Evolutionary conservation across 148 eudicot genomes (phyloP), one percentile per base, ranked within the genome.

Genomic region (Spergularia bocconei): DNA sequence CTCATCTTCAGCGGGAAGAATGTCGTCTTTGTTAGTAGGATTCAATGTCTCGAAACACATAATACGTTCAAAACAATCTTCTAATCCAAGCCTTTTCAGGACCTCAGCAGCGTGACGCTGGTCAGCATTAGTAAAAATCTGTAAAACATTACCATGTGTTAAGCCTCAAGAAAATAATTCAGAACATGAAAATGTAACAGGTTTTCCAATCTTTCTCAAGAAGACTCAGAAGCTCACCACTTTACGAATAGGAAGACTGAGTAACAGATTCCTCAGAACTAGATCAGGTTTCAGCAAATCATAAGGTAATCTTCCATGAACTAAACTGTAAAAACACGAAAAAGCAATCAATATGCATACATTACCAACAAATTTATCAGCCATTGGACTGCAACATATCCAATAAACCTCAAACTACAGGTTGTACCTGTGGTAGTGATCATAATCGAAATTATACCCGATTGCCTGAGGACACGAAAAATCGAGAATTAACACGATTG

Each of bases 231-330:
- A 75, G 82, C 91, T 75, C 84, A 95, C 98, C 78, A 92, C 82
- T 92, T 88, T 95, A 36, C 93, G 89, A 70, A 88, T 48, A 36
- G 97, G 98, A 67, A 95, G 73, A 82, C 91, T 86, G 29, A 84
- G 92, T 59, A 95, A 81, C 71, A 95, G 84, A 79, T 62, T 88
- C 76, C 86, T 89, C 51, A 95, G 53, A 72, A 88, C 87, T 19
- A 81, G 88, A 69, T 95, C 97, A 4, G 92, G 90, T 80, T 92
- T 92, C 69, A 95, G 83, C 70, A 80, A 66, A 44, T 89, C 97
- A 67, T 92, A 95, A 4, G 97, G 98, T 74, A 95, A 81, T 82
- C 91, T 86, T 66, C 98, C 97, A 80, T 95, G 98, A 54, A 95
- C 98, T 82, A 78, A 84, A 25, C 98, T 93, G 83, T 48, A 57